Evolutionary conservation across 2,329 filamentous ascomycete species (phyloP), one percentile per base, ranked within the genome.

Genomic region (Penicillium hesseltinei): DNA sequence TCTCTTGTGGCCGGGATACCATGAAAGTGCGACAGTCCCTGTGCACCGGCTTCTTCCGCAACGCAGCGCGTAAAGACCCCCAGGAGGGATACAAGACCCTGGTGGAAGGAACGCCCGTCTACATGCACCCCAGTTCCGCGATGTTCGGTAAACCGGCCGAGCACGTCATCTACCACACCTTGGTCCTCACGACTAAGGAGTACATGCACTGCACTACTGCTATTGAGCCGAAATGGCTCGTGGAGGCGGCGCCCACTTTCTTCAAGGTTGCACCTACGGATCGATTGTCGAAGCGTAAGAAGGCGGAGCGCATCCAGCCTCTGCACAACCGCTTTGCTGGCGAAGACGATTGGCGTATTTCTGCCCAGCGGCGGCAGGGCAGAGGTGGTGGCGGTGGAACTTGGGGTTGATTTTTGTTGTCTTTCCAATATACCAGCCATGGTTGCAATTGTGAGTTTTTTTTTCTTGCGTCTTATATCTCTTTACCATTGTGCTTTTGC

Each of bases 71-170:
- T 67, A 99, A 99, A 75, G 94, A 97, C 67, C 93, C 93, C 0
- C 88, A 93, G 65, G 94, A 97, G 73, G 94, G 94, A 21, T 99
- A 97, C 81, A 97, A 97, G 81, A 99, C 95, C 27, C 83, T 99
- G 23, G 94, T 92, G 58, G 94, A 99, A 78, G 89, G 91, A 38
- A 97, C 93, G 2, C 91, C 92, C 0, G 93, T 99, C 0, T 96
- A 95, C 74, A 83, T 99, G 76, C 95, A 99, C 76, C 94, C 94
- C 0, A 89, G 86, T 61, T 95, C 90, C 9, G 90, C 93, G 10
- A 80, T 99, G 15, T 99, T 97, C 69, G 94, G 94, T 51, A 97
- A 97, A 76, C 90, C 93, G 59, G 89, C 92, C 0, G 94, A 99
- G 76, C 95, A 95, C 82, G 94, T 97, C 35, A 90, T 99, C 54